Base-by-base conservation (phyloP, 2,329 filamentous ascomycete genomes). In the Fusarium odoratissimum region DNA sequence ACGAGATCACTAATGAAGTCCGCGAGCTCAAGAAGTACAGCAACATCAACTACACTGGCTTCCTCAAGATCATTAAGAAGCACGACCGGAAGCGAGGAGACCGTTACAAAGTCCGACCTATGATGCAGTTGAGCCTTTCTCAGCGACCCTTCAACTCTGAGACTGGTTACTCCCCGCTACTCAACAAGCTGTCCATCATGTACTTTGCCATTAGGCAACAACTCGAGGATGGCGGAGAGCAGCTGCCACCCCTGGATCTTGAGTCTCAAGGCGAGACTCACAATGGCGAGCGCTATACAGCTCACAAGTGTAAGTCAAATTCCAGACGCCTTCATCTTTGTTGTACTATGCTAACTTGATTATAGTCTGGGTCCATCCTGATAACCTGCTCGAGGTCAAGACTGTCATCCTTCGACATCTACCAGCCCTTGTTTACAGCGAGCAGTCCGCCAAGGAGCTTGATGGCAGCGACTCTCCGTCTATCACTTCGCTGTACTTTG, bases 61-160 rank as follows among this genome's bases (percentile, higher is more conserved):
- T 98, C 83, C 89, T 98, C 80, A 99, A 99, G 87, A 97, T 97
- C 52, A 95, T 95, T 63, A 99, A 99, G 90, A 99, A 99, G 85
- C 96, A 99, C 83, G 96, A 99, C 83, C 93, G 96, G 75, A 97
- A 95, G 84, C 90, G 95, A 74, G 95, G 95, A 62, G 88, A 91
- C 74, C 89, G 91, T 59, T 98, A 98, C 86, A 94, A 92, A 81
- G 93, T 98, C 75, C 91, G 94, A 30, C 95, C 96, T 33, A 91
- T 98, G 85, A 91, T 98, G 83, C 93, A 97, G 84, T 92, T 97
- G 77, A 93, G 93, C 77, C 84, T 99, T 77, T 91, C 93, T n/a
- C 91, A 94, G 73, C 88, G 95, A 69, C 95, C 95, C 17, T 97
- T 99, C 87, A 97, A 98, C 84, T 95, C 94, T 65, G 96, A 98